Evolutionary conservation across 106 monocot genomes (phyloP).

Genomic region (Dioscorea dumetorum): DNA sequence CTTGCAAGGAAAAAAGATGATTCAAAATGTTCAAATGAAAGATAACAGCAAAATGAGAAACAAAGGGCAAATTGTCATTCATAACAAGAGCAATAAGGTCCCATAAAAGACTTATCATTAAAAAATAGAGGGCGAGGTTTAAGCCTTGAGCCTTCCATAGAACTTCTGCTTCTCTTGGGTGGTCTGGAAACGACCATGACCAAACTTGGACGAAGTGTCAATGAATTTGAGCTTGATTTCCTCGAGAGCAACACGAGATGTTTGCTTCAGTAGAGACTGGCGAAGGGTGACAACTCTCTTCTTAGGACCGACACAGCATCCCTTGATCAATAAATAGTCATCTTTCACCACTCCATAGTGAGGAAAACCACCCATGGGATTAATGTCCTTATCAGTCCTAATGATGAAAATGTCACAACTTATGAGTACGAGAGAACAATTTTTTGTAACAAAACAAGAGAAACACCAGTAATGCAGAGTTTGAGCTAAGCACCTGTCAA

Average conservation of each 20-base stretch:
- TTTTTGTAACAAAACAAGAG: background rate
- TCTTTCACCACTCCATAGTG: conserved; percentile 43
- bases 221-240: conserved; percentile 68
- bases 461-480: background rate
- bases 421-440: background rate
- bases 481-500: conserved; percentile 30
- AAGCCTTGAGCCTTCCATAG: conserved; percentile 14
- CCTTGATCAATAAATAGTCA: conserved; percentile 53
- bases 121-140: background rate
- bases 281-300: conserved; percentile 50
- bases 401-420: background rate
- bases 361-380: conserved; percentile 35
- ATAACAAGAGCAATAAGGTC: too few relatives aligned
- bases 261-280: conserved; percentile 48
- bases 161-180: conserved; percentile 42
- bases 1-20: too few relatives aligned
- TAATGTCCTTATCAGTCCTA: conserved; percentile 51
- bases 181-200: conserved; percentile 52
- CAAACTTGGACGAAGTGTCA: conserved; percentile 67
- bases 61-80: too few relatives aligned
- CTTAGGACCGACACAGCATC: conserved; percentile 63
- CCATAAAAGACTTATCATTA: too few relatives aligned
- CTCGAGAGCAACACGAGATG: conserved; percentile 44
- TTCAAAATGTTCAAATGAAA: too few relatives aligned
- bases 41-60: too few relatives aligned